Conservation (phyloP, 495 filamentous ascomycete genomes). For the Margaritispora aquatica region DNA sequence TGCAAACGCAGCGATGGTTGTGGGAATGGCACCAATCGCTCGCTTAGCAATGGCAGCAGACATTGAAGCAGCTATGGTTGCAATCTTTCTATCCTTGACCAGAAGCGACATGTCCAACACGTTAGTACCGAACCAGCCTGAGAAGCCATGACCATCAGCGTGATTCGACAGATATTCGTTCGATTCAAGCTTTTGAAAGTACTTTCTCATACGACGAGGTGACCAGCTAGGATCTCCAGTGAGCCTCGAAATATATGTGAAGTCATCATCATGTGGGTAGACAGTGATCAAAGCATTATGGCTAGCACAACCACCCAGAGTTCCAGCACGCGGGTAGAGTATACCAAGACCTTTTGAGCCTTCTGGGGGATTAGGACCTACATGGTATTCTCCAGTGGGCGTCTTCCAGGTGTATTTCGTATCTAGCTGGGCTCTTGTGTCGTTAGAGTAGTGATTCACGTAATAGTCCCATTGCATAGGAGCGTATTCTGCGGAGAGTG, state of each 20-base stretch:
- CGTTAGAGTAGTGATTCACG: conserved; percentile 38
- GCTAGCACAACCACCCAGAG: conserved; percentile 39
- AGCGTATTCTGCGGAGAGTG: conserved; percentile 33
- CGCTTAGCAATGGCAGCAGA: background rate
- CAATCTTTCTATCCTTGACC: conserved; percentile 37
- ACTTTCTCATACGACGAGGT: conserved; percentile 36
- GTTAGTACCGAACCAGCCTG: conserved; percentile 37
- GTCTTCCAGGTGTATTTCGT: conserved; percentile 40
- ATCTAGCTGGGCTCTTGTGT: conserved; percentile 32
- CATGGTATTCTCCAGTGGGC: conserved; percentile 31
- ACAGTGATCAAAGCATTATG: conserved; percentile 43
- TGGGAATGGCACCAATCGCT: background rate
- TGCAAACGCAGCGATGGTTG: background rate
- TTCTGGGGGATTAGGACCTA: conserved; percentile 32
- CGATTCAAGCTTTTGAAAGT: conserved; percentile 26
- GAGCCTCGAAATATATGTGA: conserved; percentile 33
- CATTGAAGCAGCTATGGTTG: conserved; percentile 29
- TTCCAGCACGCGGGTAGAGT: conserved; percentile 41
- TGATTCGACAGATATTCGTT: conserved; percentile 9
- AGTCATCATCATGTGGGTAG: conserved; percentile 39
- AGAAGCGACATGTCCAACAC: conserved; percentile 28
- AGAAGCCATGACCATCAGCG: conserved; percentile 39
- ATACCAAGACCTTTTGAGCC: conserved; percentile 36
- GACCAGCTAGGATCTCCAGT: conserved; percentile 38
- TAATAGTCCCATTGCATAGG: conserved; percentile 39